Evolutionary conservation across 2,329 filamentous ascomycete genomes (phyloP), one percentile per base, ranked within the genome.

Genomic region (Curvularia lunata): DNA sequence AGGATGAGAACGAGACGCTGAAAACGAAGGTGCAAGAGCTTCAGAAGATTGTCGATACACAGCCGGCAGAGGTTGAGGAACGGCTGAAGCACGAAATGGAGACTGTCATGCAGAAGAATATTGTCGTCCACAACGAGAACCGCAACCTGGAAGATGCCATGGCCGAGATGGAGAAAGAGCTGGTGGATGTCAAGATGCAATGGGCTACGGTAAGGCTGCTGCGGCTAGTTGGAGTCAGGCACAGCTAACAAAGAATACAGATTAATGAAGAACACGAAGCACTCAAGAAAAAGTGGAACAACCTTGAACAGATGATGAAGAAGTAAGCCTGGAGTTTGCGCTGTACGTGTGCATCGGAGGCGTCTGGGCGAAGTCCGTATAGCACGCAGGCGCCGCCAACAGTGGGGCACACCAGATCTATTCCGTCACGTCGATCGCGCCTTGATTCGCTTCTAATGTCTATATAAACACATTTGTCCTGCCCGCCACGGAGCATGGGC

Each of bases 81-180:
- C 85, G 87, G 52, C 86, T 97, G 78, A 87, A 90, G 74, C 85
- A 85, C 10, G 94, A 98, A 78, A 93, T 96, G 79, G 93, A 97
- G 54, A 86, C 90, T 52, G 87, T 98, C 69, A 95, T 98, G 89
- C 88, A 92, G 76, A 87, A 92, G 59, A 98, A 98, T 74, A 86
- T 90, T 62, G 92, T 96, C 70, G 93, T 98, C 7, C 93, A 98
- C 71, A 92, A 96, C 68, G 92, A 97, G 80, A 99, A 98, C 72
- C 85, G 90, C 59, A 86, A 84, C 56, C 80, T 99, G 66, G 93
- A 97, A 78, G 94, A 96, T 73, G 91, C 95, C 71, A 85, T 97
- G 84, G 84, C 86, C 5, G 92, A 97, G 67, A 91, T 98, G 82
- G 95, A 98, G 81, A 91, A 93, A 77, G 88, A 92, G 75, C 81